Evolutionary conservation across 1,284 basidiomycete genomes (phyloP).

Genomic region (Apiotrichum brassicae): DNA sequence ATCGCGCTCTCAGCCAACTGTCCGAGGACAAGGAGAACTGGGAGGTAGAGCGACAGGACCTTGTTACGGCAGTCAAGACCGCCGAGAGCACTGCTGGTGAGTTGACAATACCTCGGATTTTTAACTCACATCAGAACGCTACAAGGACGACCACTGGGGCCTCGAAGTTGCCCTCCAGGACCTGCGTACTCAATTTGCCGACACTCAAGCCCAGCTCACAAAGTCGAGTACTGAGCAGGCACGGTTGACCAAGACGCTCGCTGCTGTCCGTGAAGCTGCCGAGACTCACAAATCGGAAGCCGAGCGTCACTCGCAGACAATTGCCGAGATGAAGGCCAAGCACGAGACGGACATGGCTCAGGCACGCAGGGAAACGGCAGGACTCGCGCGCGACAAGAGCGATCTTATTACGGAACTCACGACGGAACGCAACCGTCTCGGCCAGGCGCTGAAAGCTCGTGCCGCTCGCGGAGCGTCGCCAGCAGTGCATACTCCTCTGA

Average conservation of each 20-base stretch:
- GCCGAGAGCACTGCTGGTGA: slow-evolving; percentile 72
- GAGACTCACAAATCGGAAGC: slow-evolving; percentile 82
- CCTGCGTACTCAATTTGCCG: slow-evolving; percentile 62
- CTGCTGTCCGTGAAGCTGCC: slow-evolving; percentile 64
- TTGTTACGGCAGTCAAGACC: slow-evolving; percentile 61
- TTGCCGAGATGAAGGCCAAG: slow-evolving; percentile 74
- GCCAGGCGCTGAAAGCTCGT: slow-evolving; percentile 30
- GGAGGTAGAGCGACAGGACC: slow-evolving; percentile 64
- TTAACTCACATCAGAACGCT: slow-evolving; percentile 54
- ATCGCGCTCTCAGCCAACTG: slow-evolving; percentile 78
- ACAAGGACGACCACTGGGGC: slow-evolving; percentile 98
- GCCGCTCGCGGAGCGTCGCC: slow-evolving; percentile 38
- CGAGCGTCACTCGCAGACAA: slow-evolving; percentile 62
- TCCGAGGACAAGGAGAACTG: slow-evolving; percentile 74
- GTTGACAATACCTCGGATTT: slow-evolving; percentile 22
- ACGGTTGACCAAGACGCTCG: slow-evolving; percentile 68
- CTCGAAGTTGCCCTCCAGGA: slow-evolving; percentile 90
- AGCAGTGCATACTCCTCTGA: slow-evolving; percentile 52
- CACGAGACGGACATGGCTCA: slow-evolving; percentile 89
- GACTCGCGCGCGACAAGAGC: slow-evolving; percentile 81
- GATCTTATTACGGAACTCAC: slow-evolving; percentile 80
- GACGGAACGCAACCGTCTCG: slow-evolving; percentile 53
- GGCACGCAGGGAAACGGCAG: slow-evolving; percentile 77
- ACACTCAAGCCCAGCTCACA: slow-evolving; percentile 59
- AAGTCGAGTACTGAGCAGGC: slow-evolving; percentile 78